Percentiles rank a stretch among this genome's conserved stretches.
Evolutionary conservation across 441 rosid species (phyloP).

Genomic region (Erodium texanum): DNA sequence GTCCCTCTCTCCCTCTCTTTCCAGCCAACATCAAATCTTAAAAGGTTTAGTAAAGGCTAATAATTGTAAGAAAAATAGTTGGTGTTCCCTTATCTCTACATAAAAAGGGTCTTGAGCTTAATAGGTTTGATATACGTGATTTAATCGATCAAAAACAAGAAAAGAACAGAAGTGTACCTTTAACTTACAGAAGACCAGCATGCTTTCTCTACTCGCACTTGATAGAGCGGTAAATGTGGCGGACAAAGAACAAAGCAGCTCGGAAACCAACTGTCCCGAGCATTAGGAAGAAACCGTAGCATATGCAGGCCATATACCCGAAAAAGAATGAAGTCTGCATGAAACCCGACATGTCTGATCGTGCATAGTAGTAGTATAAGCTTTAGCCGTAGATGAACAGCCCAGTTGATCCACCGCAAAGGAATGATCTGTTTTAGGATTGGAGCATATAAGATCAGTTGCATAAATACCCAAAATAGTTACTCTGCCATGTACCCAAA

Average conservation of each 20-base stretch:
- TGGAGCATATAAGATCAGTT: neutral
- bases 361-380: conserved; percentile 41
- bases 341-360: conserved; percentile 49
- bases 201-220: conserved; percentile 38
- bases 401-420: conserved; percentile 46
- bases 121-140: no score
- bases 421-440: conserved; percentile 29
- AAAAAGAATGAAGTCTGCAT: conserved; percentile 54
- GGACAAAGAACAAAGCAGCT: conserved; percentile 39
- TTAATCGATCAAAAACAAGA: no score
- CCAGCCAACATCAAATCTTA: no score
- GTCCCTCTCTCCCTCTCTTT: no score
- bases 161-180: neutral
- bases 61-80: no score
- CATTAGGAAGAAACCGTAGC: conserved; percentile 50
- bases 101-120: no score
- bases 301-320: conserved; percentile 48
- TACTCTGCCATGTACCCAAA: neutral
- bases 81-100: neutral
- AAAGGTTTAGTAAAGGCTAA: no score
- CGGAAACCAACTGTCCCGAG: conserved; percentile 43
- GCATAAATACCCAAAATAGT: neutral
- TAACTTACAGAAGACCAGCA: neutral
- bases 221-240: conserved; percentile 42
- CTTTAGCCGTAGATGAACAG: conserved; percentile 40